These are phyloP conservation scores for Quercus phellos DNA, from an alignment of 331 rosid genomes.

Conservation along the genomic window DNA sequence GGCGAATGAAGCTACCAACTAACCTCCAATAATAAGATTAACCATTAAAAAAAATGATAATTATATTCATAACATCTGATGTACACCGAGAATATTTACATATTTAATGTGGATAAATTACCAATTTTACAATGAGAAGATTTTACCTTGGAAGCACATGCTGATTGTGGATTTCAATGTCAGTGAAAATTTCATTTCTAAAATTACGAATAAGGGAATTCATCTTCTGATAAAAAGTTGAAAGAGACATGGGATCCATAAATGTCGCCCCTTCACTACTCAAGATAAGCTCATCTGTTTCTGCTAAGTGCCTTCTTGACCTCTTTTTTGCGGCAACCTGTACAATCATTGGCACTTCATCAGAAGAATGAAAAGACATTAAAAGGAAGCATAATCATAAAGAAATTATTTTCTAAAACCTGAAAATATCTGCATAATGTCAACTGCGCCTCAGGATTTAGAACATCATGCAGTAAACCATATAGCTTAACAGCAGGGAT, in stretches of 20 bases:
- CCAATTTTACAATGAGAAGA: not conserved
- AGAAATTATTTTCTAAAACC: conserved; percentile 6
- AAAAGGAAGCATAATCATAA: not conserved
- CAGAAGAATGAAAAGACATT: not conserved
- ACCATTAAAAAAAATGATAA: not conserved
- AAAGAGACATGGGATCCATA: conserved; percentile 49
- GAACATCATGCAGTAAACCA: conserved; percentile 28
- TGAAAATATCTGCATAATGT: conserved; percentile 24
- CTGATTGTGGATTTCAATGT: conserved; percentile 84
- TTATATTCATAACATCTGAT: not conserved
- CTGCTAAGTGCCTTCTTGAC: conserved; percentile 77
- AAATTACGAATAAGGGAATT: conserved; percentile 61
- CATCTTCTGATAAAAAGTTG: conserved; percentile 90
- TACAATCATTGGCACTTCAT: not conserved
- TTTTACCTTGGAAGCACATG: conserved; percentile 92
- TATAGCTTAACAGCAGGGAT: conserved; percentile 29
- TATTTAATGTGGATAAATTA: too few species aligned
- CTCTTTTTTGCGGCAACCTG: conserved; percentile 94
- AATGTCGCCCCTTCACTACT: conserved; percentile 54
- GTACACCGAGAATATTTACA: not conserved
- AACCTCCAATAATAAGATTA: not conserved
- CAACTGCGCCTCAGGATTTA: conserved; percentile 24
- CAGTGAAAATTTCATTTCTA: conserved; percentile 69
- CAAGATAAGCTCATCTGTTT: conserved; percentile 85
- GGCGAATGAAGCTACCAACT: too few species aligned